Percentiles rank a stretch among this genome's conserved stretches.
phyloP scores from a whole-genome alignment of 208 protist species.

The Herpetomonas samuelpessoai region DNA sequence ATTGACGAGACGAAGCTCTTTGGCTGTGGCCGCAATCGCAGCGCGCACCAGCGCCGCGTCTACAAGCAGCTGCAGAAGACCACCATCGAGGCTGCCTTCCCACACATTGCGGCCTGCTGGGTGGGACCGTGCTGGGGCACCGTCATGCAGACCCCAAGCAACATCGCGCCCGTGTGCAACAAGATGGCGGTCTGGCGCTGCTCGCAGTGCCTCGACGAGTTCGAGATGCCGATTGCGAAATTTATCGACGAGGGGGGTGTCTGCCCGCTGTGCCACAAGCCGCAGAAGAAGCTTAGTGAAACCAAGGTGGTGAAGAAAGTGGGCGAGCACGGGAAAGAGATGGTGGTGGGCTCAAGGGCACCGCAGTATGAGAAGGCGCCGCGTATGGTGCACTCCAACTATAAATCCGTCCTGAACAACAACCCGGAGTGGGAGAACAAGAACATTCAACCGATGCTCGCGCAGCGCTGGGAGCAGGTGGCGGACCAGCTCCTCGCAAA shows the following conservation, averaged over 20 bases:
- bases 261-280: constrained; percentile 77
- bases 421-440: constrained; percentile 82
- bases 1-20: constrained; percentile 56
- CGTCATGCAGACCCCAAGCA: constrained; percentile 79
- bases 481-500: constrained; percentile 32
- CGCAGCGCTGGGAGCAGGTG: constrained; percentile 79
- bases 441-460: constrained; percentile 89
- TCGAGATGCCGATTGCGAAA: constrained; percentile 67
- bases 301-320: constrained; percentile 17
- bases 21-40: constrained; percentile 42
- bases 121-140: constrained; percentile 84
- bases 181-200: constrained; percentile 86
- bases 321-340: constrained; percentile 16
- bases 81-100: constrained; percentile 72
- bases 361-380: constrained; percentile 57
- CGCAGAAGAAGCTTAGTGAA: constrained; percentile 40
- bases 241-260: constrained; percentile 73
- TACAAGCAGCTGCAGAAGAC: constrained; percentile 61
- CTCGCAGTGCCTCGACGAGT: constrained; percentile 73
- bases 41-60: constrained; percentile 39
- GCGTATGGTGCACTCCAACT: constrained; percentile 86
- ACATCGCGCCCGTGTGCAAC: constrained; percentile 55
- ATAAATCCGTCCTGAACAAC: constrained; percentile 65
- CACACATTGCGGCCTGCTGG: constrained; percentile 85
- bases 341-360: constrained; percentile 2